A percentile compares a stretch with the other conserved stretches of the same genome.
These are phyloP conservation scores for Aphanomyces euteiches DNA, from an alignment of 352 stramenopile species.

Conservation along the genomic window DNA sequence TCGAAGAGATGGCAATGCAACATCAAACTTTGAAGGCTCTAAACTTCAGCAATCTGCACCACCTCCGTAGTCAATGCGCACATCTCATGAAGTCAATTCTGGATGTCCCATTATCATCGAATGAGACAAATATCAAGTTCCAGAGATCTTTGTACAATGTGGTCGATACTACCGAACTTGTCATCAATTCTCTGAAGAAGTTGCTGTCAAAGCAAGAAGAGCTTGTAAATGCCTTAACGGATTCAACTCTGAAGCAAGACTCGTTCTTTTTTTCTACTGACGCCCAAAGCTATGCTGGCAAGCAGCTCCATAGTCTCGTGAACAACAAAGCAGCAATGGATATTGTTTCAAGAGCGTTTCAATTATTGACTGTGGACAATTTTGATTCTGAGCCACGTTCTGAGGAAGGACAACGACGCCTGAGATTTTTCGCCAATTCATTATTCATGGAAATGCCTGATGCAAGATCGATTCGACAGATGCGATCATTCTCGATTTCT, in stretches of 20 bases:
- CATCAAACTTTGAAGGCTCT: conserved; percentile 72
- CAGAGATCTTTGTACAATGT: conserved; percentile 76
- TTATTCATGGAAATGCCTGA: conserved; percentile 85
- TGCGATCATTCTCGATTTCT: conserved; percentile 85
- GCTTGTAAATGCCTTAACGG: conserved; percentile 72
- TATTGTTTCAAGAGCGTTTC: conserved; percentile 81
- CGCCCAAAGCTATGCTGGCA: conserved; percentile 71
- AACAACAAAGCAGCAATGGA: conserved; percentile 76
- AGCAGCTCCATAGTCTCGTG: conserved; percentile 74
- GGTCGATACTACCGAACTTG: conserved; percentile 74
- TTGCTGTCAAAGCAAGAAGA: conserved; percentile 78
- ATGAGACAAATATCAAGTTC: conserved; percentile 83
- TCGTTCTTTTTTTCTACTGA: conserved; percentile 86
- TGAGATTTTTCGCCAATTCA: conserved; percentile 89
- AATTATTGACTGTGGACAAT: conserved; percentile 79
- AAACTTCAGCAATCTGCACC: conserved; percentile 67
- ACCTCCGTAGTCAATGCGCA: conserved; percentile 44
- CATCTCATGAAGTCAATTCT: conserved; percentile 82
- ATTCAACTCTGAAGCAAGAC: conserved; percentile 77
- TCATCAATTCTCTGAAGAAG: conserved; percentile 81
- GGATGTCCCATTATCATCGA: conserved; percentile 67
- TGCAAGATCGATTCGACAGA: conserved; percentile 75
- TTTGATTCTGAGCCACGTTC: conserved; percentile 77
- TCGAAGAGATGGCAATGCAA: conserved; percentile 73
- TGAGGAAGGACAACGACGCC: conserved; percentile 79